Conservation (phyloP, 2,329 filamentous ascomycete species). For the Knufia fluminis region DNA sequence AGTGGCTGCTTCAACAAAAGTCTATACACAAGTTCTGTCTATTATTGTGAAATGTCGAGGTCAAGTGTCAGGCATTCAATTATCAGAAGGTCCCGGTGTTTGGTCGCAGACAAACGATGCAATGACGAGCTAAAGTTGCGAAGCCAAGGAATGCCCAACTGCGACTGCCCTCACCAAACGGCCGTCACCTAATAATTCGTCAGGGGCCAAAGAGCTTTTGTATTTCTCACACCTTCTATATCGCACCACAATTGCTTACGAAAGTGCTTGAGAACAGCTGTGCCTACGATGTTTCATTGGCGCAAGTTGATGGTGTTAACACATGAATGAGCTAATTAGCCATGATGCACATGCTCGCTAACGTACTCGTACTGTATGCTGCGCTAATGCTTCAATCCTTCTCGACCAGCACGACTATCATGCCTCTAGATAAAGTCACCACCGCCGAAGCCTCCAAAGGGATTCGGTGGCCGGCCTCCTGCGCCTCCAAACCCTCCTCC, state of each 20-base stretch:
- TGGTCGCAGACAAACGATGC: constrained; percentile 3
- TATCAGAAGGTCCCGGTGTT: background rate
- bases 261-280: background rate
- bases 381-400: background rate
- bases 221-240: background rate
- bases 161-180: too few species aligned
- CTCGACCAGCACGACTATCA: background rate
- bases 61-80: background rate
- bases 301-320: background rate
- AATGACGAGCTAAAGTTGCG: background rate
- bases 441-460: constrained; percentile 52
- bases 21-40: background rate
- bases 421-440: constrained; percentile 44
- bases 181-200: background rate
- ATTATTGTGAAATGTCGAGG: background rate
- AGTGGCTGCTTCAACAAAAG: background rate
- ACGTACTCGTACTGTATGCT: background rate
- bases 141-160: background rate
- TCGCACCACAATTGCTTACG: background rate
- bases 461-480: constrained; percentile 27
- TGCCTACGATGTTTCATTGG: too few species aligned
- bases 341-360: background rate
- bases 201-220: background rate
- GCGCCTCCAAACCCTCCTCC: constrained; percentile 31
- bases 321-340: background rate